Evolutionary conservation across 179 eudicot species (phyloP), one percentile per base, ranked within the genome.

Genomic region (Beta macrorhiza): DNA sequence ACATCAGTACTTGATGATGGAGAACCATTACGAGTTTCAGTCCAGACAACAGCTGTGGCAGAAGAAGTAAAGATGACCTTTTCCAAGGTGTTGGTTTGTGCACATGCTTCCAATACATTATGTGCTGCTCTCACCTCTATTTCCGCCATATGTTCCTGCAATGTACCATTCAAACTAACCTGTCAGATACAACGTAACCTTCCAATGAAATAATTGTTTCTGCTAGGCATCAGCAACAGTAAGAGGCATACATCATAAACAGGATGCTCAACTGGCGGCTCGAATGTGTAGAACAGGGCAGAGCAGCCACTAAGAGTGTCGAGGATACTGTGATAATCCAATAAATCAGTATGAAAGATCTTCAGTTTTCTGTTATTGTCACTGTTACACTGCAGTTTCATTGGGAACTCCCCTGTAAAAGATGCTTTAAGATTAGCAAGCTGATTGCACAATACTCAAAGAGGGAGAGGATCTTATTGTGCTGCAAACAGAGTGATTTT

Each of bases 11-110:
- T 79, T 16, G 64, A 32, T 1, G 88, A 79, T 37, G 49, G 15
- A 55, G 64, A 58, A 56, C 15, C 49, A 16, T 82, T 82, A 17
- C 87, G 87, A 9, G 85, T 87, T 9, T 87, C 87, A 77, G 86
- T 76, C 94, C 94, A 91, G n/a, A 91, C 61, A 5, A 90, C 83
- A 13, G 94, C 83, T 1, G 92, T 85, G 0, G 85, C 85, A 0
- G 94, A 91, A 1, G 94, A 91, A 0, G 91, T 91, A 76, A 91
- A 90, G 22, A 91, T 86, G 12, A 91, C 90, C 79, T 90, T 91
- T 61, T 87, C 88, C 17, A 91, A 82, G 25, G 90, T 86, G 74
- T 85, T 82, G 0, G 84, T 75, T 65, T 87, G 92, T 4, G 91
- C 91, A 12, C 94, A 88, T 1, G 92, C 94, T 85, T 91, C 94